Percentiles rank a stretch among this genome's conserved stretches.
phyloP scores from a whole-genome alignment of 2,329 filamentous ascomycete genomes.

The Scedosporium dehoogii region DNA sequence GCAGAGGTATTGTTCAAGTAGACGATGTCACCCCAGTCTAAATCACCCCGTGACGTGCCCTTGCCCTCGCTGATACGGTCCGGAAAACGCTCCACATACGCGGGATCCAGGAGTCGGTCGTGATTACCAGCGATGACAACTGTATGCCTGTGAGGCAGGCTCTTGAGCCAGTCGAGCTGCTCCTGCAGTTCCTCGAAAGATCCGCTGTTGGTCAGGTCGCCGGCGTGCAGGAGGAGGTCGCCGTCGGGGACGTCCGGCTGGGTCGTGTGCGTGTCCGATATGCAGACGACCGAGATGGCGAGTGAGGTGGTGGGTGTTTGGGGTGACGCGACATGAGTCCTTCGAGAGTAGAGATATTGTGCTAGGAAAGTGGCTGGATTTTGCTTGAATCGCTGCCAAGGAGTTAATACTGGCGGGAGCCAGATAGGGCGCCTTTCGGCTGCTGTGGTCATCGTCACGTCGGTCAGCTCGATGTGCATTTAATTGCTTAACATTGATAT shows the following conservation, averaged over 20 bases:
- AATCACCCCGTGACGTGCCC: conserved; percentile 26
- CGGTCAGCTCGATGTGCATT: too few species aligned
- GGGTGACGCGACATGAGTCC: too few species aligned
- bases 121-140: conserved; percentile 38
- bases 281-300: too few species aligned
- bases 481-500: too few species aligned
- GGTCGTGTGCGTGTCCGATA: conserved; percentile 33
- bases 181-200: conserved; percentile 63
- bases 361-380: too few species aligned
- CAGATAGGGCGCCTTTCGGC: too few species aligned
- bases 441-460: too few species aligned
- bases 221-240: conserved; percentile 37
- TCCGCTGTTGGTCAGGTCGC: conserved; percentile 45
- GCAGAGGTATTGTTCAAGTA: conserved; percentile 66
- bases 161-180: conserved; percentile 57
- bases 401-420: too few species aligned
- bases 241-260: conserved; percentile 26
- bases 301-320: too few species aligned
- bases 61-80: conserved; percentile 12
- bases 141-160: conserved; percentile 38
- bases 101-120: conserved; percentile 25
- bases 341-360: too few species aligned
- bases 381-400: too few species aligned
- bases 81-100: conserved; percentile 11
- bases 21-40: conserved; percentile 58